Conservation (phyloP, 2,329 filamentous ascomycete species). For the Ophiostoma triangulosporum region DNA sequence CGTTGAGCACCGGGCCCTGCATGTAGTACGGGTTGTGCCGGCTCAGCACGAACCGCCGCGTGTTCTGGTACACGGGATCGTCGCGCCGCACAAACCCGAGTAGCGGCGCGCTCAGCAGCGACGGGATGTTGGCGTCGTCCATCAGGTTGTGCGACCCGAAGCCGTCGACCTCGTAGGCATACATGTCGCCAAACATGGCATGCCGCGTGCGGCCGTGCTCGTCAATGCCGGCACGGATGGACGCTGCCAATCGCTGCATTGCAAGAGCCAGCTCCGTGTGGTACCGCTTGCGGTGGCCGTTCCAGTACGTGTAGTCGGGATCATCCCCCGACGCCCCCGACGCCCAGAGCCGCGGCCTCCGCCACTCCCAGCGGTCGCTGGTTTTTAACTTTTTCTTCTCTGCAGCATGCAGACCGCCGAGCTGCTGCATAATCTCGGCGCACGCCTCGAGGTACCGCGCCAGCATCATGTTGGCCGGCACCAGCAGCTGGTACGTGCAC, state of each 20-base stretch:
- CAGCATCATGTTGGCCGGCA: slow-evolving; percentile 65
- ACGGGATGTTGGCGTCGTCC: slow-evolving; percentile 56
- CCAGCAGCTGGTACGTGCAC: slow-evolving; percentile 63
- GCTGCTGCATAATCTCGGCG: slow-evolving; percentile 22
- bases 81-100: slow-evolving; percentile 39
- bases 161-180: slow-evolving; percentile 61
- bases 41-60: slow-evolving; percentile 23
- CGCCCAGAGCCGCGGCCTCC: too few relatives aligned
- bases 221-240: slow-evolving; percentile 12
- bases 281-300: slow-evolving; percentile 5
- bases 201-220: slow-evolving; percentile 10
- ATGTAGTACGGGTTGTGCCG: slow-evolving; percentile 59
- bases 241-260: slow-evolving; percentile 9
- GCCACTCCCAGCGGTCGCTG: slow-evolving; percentile 5
- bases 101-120: slow-evolving; percentile 45
- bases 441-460: slow-evolving; percentile 35
- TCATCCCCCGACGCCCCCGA: neutral
- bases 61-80: slow-evolving; percentile 49
- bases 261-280: slow-evolving; percentile 1
- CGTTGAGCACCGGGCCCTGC: slow-evolving; percentile 35
- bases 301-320: slow-evolving; percentile 1
- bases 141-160: slow-evolving; percentile 48
- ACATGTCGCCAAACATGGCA: slow-evolving; percentile 20
- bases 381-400: slow-evolving; percentile 17
- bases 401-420: slow-evolving; percentile 10